Base-by-base conservation (phyloP, 345 rosid genomes). In the Gynandropsis gynandra region DNA sequence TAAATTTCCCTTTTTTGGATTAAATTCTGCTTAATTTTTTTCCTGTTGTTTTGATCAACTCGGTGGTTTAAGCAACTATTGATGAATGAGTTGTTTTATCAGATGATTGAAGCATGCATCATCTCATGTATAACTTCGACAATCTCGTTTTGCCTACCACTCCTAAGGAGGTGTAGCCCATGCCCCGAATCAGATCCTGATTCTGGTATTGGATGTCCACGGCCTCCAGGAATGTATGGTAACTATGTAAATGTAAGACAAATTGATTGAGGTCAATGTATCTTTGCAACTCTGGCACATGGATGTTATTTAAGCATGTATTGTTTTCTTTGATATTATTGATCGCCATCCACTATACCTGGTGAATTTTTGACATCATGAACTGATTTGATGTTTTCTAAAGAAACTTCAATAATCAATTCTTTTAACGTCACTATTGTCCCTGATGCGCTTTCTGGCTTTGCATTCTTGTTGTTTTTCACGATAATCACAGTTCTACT, bases 31-130 rank as follows among this genome's bases (percentile, higher is more conserved):
- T 58, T 36, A 29, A 50, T 16, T 54, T 55, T 31, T 60, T 65
- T 14, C 36, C 9, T 33, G 32, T 16, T 41, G 20, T 33, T 31
- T 43, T 17, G 16, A 35, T 48, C 29, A 20, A 64, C 63, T 58
- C 18, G 34, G 40, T 40, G 15, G 58, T 27, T 60, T 43, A 17
- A 42, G 48, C 16, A 16, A 37, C 40, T 39, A 40, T 33, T 35
- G 1, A 5, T 24, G 36, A 51, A 24, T 17, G 12, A 19, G 47
- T 24, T 29, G 10, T 27, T 37, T 44, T 47, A 44, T 59, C 87
- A 92, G 98, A 80, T 92, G 59, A 77, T 82, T 72, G 98, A 92
- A 82, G 98, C 95, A 37, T 92, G 98, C 72, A 72, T 82, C 51
- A 80, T 92, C 76, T 92, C 98, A 18, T 58, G 87, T 34, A 48